These are phyloP conservation scores for Phytophthora uliginosa DNA, from an alignment of 352 stramenopile genomes.

Conservation along the genomic window DNA sequence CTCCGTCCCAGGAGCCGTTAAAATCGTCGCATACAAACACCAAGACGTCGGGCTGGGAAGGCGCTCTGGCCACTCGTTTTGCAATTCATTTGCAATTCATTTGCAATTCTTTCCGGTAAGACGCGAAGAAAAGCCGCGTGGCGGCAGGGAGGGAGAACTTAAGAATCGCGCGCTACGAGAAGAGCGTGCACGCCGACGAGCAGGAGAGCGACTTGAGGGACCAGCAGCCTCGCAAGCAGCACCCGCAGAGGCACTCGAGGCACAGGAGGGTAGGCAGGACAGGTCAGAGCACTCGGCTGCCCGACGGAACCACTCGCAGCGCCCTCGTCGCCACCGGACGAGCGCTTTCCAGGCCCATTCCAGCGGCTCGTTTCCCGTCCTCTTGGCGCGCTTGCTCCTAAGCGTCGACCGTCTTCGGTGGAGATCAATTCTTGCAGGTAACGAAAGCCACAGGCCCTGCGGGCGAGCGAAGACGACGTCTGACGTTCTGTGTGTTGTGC, in stretches of 20 bases:
- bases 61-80: conserved; percentile 47
- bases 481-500: conserved; percentile 23
- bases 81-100: conserved; percentile 57
- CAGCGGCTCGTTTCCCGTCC: conserved; percentile 19
- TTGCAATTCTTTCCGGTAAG: conserved; percentile 45
- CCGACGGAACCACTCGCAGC: conserved; percentile 18
- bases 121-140: conserved; percentile 43
- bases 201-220: conserved; percentile 28
- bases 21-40: conserved; percentile 30
- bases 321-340: conserved; percentile 33
- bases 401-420: conserved; percentile 21
- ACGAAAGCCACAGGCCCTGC: neutral
- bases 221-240: conserved; percentile 17
- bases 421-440: conserved; percentile 43
- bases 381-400: conserved; percentile 5
- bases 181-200: conserved; percentile 25
- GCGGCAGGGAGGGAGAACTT: conserved; percentile 31
- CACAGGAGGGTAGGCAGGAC: conserved; percentile 25
- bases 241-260: conserved; percentile 15
- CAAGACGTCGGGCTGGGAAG: conserved; percentile 8
- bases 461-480: no score
- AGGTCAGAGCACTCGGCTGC: conserved; percentile 15
- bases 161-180: conserved; percentile 45
- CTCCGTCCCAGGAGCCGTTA: conserved; percentile 33
- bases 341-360: conserved; percentile 8